These are phyloP conservation scores for Ustilago loliicola DNA, from an alignment of 1,284 basidiomycete genomes.

Conservation along the genomic window DNA sequence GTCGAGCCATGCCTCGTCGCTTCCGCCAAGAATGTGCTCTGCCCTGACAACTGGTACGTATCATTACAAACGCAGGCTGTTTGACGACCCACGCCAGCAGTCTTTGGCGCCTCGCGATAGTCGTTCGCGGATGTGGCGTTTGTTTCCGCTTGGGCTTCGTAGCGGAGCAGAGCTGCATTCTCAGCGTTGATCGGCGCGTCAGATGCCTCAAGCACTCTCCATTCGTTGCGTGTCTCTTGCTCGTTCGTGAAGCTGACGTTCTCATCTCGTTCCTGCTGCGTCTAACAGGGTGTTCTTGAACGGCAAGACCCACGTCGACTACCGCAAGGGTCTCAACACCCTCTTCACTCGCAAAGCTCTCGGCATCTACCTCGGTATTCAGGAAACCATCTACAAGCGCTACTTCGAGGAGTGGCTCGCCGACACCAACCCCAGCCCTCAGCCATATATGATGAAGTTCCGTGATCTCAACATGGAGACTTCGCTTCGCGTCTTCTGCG, in stretches of 20 bases:
- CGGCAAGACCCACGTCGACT: slow-evolving; percentile 93
- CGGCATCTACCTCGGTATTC: slow-evolving; percentile 87
- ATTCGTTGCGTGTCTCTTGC: no score
- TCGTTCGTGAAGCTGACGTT: background rate
- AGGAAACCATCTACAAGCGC: slow-evolving; percentile 86
- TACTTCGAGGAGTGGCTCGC: slow-evolving; percentile 75
- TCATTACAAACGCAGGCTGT: no score
- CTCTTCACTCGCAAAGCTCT: slow-evolving; percentile 83
- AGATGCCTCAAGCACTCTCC: no score
- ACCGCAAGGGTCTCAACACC: slow-evolving; percentile 89
- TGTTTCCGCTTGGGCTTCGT: no score
- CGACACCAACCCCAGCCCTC: slow-evolving; percentile 60
- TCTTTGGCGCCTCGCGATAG: background rate
- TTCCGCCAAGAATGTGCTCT: slow-evolving; percentile 89
- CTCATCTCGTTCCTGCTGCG: background rate
- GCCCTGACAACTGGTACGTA: slow-evolving; percentile 86
- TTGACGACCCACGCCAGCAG: no score
- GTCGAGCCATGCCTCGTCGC: slow-evolving; percentile 86
- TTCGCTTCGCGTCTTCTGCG: slow-evolving; percentile 94
- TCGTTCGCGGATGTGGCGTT: slow-evolving; percentile 3
- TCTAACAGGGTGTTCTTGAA: slow-evolving; percentile 90
- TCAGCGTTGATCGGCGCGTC: no score
- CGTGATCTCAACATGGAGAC: slow-evolving; percentile 98
- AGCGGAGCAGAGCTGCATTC: no score
- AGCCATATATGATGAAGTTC: slow-evolving; percentile 84